A percentile compares a stretch with the other conserved stretches of the same genome.
These are phyloP conservation scores for Hansenula lynferdii DNA, from an alignment of 1,139 yeast genomes.

Conservation along the genomic window DNA sequence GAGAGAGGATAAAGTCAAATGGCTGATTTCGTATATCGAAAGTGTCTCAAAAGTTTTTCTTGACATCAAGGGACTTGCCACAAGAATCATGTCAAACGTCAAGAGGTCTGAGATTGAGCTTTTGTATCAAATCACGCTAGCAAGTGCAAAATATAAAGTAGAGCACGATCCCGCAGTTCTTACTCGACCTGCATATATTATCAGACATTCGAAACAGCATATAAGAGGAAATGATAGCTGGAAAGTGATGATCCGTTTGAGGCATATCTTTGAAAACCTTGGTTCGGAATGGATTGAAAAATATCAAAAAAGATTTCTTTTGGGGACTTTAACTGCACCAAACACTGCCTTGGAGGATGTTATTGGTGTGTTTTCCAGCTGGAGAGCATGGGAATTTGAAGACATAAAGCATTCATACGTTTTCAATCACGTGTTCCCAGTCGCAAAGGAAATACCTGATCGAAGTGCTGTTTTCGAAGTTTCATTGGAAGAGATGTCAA, in stretches of 20 bases:
- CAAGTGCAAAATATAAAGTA: conserved; percentile 55
- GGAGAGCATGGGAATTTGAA: conserved; percentile 90
- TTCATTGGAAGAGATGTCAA: conserved; percentile 19
- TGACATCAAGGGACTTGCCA: no score
- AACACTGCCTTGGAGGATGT: conserved; percentile 50
- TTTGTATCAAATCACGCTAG: conserved; percentile 53
- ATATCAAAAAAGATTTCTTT: conserved; percentile 18
- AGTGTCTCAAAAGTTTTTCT: conserved; percentile 20
- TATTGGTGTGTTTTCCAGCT: conserved; percentile 55
- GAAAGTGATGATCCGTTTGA: conserved; percentile 74
- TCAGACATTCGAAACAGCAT: conserved; percentile 67
- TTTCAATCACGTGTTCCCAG: conserved; percentile 39
- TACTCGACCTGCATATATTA: conserved; percentile 81
- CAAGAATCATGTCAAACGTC: conserved; percentile 13
- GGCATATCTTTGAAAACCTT: conserved; percentile 64
- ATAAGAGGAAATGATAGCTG: conserved; percentile 81
- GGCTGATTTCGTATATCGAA: conserved; percentile 33
- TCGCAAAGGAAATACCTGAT: background rate
- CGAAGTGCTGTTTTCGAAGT: conserved; percentile 4
- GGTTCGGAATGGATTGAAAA: conserved; percentile 47
- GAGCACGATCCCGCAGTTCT: conserved; percentile 86
- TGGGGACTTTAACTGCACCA: conserved; percentile 34
- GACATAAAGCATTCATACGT: conserved; percentile 53
- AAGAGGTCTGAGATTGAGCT: conserved; percentile 33
- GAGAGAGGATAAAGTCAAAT: conserved; percentile 32